Evolutionary conservation across 176 grass and related monocot genomes (phyloP), one percentile per base, ranked within the genome.

Genomic region (Eremochloa ophiuroides): DNA sequence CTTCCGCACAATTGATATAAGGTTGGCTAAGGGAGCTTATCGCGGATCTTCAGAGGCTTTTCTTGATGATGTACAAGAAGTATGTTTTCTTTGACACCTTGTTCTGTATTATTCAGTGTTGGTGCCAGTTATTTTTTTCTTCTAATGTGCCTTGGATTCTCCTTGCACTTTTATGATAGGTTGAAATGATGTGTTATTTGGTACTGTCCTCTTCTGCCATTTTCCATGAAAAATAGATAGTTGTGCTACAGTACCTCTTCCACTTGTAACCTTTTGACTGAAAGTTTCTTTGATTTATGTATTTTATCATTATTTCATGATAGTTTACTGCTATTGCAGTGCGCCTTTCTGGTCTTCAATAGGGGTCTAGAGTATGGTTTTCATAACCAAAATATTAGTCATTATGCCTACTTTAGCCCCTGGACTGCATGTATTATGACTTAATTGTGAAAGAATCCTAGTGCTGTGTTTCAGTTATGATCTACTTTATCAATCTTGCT

Each of bases 1-100:
- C 68, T 98, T 98, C 23, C 90, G 96, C 71, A 93, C 96, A 73
- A 98, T 98, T 82, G 96, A 98, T 87, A 90, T 93, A 85, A 94
- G 96, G 71, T 71, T 98, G 81, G 88, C 92, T 82, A 88, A 79
- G 88, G 96, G 93, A 73, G 90, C 82, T 84, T 98, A 98, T 46
- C 73, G 68, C 77, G 88, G 92, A 83, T 98, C 90, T 71, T 89
- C 90, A 86, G 92, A 98, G 56, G 87, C 88, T 73, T 98, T 98
- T 89, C 85, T 82, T 74, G 96, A 95, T 91, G 96, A 98, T 93
- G 92, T 91, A 12, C 86, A 87, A 66, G 90, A 95, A 89, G 96
- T 98, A 89, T 28, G 88, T 83, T 62, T 63, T 63, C 43, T 78
- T 82, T 66, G 58, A 64, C 78, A 82, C 12, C 38, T 66, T 50